These are phyloP conservation scores for Pouteria campechiana DNA, from an alignment of 179 eudicot species.

Conservation along the genomic window DNA sequence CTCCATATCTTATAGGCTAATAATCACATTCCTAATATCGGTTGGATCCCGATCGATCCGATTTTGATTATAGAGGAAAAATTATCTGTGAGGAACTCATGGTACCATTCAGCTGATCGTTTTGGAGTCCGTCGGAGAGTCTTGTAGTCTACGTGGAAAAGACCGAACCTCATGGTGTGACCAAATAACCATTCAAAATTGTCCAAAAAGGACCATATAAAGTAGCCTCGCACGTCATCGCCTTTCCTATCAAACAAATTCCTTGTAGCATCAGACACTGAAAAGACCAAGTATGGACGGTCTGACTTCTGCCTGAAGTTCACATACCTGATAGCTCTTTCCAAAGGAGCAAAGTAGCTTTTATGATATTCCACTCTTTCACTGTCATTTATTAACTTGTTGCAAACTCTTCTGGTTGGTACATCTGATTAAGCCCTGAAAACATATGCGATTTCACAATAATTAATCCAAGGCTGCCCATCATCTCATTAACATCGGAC, in stretches of 20 bases:
- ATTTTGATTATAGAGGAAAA: too few relatives aligned
- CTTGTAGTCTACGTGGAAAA: conserved; percentile 16
- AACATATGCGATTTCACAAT: background rate
- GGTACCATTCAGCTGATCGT: conserved; percentile 26
- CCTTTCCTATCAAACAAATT: conserved; percentile 16
- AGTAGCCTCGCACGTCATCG: conserved; percentile 33
- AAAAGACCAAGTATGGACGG: too few relatives aligned
- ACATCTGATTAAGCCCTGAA: conserved; percentile 40
- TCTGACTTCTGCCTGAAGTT: too few relatives aligned
- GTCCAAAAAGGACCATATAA: conserved; percentile 32
- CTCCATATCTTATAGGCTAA: too few relatives aligned
- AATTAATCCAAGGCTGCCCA: background rate
- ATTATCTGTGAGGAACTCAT: conserved; percentile 9
- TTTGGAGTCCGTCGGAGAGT: conserved; percentile 23
- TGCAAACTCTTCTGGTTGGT: conserved; percentile 6
- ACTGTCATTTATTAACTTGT: conserved; percentile 24
- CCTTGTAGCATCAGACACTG: too few relatives aligned
- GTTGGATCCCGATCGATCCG: too few relatives aligned
- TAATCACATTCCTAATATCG: too few relatives aligned
- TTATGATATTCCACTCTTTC: conserved; percentile 46
- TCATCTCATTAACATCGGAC: background rate
- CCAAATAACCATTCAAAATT: conserved; percentile 27
- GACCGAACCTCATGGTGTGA: conserved; percentile 13
- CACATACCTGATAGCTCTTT: conserved; percentile 57
- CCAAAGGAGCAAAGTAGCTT: conserved; percentile 46